Evolutionary conservation across 148 eudicot species (phyloP).

Genomic region (Cornus florida): DNA sequence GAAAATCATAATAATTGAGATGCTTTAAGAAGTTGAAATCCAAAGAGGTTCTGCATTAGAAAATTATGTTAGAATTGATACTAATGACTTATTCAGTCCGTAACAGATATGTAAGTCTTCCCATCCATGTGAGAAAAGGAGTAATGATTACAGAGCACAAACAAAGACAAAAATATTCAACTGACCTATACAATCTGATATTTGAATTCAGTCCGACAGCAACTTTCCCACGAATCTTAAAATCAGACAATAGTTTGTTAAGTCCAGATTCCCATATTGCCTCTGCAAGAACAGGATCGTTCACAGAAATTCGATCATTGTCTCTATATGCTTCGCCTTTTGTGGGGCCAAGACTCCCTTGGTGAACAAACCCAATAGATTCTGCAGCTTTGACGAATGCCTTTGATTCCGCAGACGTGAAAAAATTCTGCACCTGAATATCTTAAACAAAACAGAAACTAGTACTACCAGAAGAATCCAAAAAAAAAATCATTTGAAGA

Average conservation of each 20-base stretch:
- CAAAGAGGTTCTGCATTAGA: not conserved
- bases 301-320: constrained; percentile 82
- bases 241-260: constrained; percentile 47
- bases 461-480: constrained; percentile 5
- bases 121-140: not conserved
- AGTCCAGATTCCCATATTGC: constrained; percentile 82
- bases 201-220: constrained; percentile 93
- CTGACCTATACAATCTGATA: constrained; percentile 87
- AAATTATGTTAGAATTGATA: not conserved
- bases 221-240: constrained; percentile 74
- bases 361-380: constrained; percentile 78
- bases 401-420: constrained; percentile 73
- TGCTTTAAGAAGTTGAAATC: not conserved
- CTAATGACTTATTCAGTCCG: not conserved
- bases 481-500: not conserved
- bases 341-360: constrained; percentile 96
- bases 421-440: constrained; percentile 68
- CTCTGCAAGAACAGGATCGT: constrained; percentile 71
- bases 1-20: not conserved
- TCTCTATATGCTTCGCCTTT: constrained; percentile 92
- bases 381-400: constrained; percentile 76
- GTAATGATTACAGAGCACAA: too few species aligned
- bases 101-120: not conserved
- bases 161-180: constrained; percentile 2
- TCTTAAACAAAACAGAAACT: constrained; percentile 23